Base-by-base conservation (phyloP, 2,329 filamentous ascomycete genomes). In the Ophiostoma ulmi region DNA sequence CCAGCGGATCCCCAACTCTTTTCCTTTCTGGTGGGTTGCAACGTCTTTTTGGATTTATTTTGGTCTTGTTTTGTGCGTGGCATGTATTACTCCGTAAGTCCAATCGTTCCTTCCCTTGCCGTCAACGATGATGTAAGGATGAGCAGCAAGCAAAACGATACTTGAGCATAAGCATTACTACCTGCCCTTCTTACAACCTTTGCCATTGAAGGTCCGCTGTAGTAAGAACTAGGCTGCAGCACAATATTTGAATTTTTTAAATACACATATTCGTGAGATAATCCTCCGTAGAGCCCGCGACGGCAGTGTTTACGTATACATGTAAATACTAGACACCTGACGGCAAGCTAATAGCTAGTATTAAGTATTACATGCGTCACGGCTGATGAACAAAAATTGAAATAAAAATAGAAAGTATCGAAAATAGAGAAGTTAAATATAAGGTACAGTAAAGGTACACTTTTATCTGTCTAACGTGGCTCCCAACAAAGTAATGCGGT, bases 21-120 rank as follows among this genome's bases (percentile, higher is more conserved):
- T 55, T 36, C 8, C 66, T 17, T 31, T 48, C 44, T 48, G 66
- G 39, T 68, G 31, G 41, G 38, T 68, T 55, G 67, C 38, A 67
- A 31, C 13, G 52, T 26, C n/a, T 26, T 26, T 22, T 58, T 31
- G 20, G 7, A 1, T 8, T 26, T 58, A 48, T 48, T 17, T 48
- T 48, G 17, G 44, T 48, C 3, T 48, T 48, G 8, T 58, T 55
- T 58, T 58, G 52, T 26, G 26, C 6, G 5, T 13, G 26, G 26
- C 5, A 11, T 26, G 13, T 58, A 10, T 44, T 58, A 5, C 52
- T 58, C 44, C 13, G 14, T 44, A 14, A 8, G n/a, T 55, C 20
- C 52, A 26, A 26, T 26, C 52, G 10, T 58, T 26, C n/a, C 52
- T 58, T 58, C 22, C 22, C 10, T 58, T 13, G 52, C 22, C 11